Percentiles rank a stretch among this genome's conserved stretches.
These are phyloP conservation scores for Cyberlindnera galapagoensis DNA, from an alignment of 805 yeast species.

Conservation along the genomic window DNA sequence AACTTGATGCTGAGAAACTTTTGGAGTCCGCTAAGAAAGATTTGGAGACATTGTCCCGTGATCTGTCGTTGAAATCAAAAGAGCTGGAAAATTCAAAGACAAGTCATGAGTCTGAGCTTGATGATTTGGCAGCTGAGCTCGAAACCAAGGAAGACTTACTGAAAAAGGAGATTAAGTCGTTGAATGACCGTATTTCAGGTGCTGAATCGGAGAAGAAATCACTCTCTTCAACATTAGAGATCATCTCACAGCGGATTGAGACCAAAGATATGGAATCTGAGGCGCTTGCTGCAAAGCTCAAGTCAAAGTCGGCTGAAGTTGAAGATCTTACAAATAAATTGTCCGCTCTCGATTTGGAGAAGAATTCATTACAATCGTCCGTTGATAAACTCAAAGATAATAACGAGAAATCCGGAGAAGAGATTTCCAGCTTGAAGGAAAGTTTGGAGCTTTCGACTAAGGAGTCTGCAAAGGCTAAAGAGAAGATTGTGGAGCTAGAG, in stretches of 20 bases:
- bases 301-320: constrained; percentile 7
- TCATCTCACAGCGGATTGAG: constrained; percentile 29
- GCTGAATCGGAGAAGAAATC: constrained; percentile 28
- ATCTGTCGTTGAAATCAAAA: constrained; percentile 1
- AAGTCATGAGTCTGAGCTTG: constrained; percentile 18
- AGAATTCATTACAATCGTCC: not conserved
- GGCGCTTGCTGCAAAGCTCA: constrained; percentile 9
- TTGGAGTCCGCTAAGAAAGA: no score
- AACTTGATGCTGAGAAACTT: no score
- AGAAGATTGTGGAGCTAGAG: constrained; percentile 10
- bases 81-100: constrained; percentile 2
- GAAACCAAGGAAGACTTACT: constrained; percentile 25
- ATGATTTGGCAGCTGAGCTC: constrained; percentile 21
- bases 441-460: constrained; percentile 1
- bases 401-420: not conserved
- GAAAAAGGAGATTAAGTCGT: constrained; percentile 19
- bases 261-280: constrained; percentile 21
- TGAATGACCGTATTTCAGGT: constrained; percentile 24
- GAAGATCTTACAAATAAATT: constrained; percentile 5
- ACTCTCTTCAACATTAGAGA: constrained; percentile 25
- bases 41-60: no score
- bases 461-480: constrained; percentile 11
- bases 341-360: constrained; percentile 2
- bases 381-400: not conserved
- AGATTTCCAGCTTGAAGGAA: constrained; percentile 4